These are phyloP conservation scores for Pelagophyceae sp. DNA, from an alignment of 352 stramenopile species.

Conservation along the genomic window DNA sequence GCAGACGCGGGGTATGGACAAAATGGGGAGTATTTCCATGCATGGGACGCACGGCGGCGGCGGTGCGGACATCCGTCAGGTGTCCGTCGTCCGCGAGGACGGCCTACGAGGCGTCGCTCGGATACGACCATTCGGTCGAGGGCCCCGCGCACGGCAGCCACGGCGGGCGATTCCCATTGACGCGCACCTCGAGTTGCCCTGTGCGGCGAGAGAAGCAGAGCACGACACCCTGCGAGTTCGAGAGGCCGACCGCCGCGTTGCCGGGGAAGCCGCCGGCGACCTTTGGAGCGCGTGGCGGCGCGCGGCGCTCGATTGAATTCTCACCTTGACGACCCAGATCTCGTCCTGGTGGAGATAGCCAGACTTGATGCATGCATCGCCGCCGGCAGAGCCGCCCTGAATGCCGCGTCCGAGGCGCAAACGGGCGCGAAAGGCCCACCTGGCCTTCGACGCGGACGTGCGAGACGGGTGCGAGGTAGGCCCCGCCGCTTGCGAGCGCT, in stretches of 20 bases:
- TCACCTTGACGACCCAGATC: slow-evolving; percentile 6
- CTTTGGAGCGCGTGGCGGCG: neutral
- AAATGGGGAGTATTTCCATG: neutral
- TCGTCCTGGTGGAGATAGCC: neutral
- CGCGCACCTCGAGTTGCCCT: neutral
- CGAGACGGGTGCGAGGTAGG: neutral
- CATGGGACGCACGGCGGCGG: neutral
- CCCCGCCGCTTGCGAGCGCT: neutral
- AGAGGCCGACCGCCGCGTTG: neutral
- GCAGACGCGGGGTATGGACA: neutral
- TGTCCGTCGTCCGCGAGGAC: slow-evolving; percentile 3
- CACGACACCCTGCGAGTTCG: neutral
- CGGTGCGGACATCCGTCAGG: neutral
- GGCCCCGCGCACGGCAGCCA: too few relatives aligned
- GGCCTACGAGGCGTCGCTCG: too few relatives aligned
- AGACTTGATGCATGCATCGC: neutral
- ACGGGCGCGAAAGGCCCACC: neutral
- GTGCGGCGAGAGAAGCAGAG: neutral
- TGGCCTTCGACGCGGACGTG: neutral
- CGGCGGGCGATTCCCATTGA: too few relatives aligned
- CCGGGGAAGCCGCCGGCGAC: slow-evolving; percentile 10
- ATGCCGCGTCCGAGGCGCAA: neutral
- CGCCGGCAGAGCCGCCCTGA: neutral
- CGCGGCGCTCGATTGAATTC: neutral
- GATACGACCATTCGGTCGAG: too few relatives aligned